Evolutionary conservation across 371 early-diverging fungal species (phyloP), one percentile per base, ranked within the genome.

Genomic region (Mortierella sp.): DNA sequence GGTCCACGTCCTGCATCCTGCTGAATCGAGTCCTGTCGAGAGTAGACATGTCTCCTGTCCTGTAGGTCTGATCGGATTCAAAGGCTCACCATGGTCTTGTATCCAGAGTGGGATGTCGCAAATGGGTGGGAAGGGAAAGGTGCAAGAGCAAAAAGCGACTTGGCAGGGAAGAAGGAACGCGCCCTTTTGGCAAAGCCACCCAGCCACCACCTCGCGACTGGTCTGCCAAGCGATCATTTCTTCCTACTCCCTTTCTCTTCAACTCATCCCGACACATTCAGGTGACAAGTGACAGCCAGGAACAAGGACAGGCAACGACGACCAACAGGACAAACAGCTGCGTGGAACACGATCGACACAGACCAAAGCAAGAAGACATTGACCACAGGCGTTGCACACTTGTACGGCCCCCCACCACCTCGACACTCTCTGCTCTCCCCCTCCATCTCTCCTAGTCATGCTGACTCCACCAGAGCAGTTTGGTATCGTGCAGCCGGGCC

Each of bases 401-500:
- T n/a, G n/a, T n/a, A n/a, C n/a, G n/a, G n/a, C n/a, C n/a, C n/a
- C n/a, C n/a, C n/a, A n/a, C n/a, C n/a, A n/a, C n/a, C n/a, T n/a
- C n/a, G n/a, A n/a, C n/a, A n/a, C n/a, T n/a, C n/a, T n/a, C n/a
- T n/a, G n/a, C n/a, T n/a, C n/a, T n/a, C n/a, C n/a, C n/a, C n/a
- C n/a, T n/a, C n/a, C n/a, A n/a, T n/a, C n/a, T n/a, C n/a, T n/a
- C n/a, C n/a, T n/a, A n/a, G 3, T n/a, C 27, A 68, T 88, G 66
- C 44, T 85, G 16, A 85, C 81, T 37, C 93, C 94, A 31, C 96
- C 97, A 19, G 96, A 96, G 62, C 88, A 91, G 13, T 96, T 95
- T 81, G 96, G 96, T 22, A 90, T 92, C 25, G 95, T 98, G 16
- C 96, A 95, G 63, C 86, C 87, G 24, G 95, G 93, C 1, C 82